A percentile compares a stretch with the other conserved stretches of the same genome.
phyloP scores from a whole-genome alignment of 441 rosid species.

The Geranium incanum region DNA sequence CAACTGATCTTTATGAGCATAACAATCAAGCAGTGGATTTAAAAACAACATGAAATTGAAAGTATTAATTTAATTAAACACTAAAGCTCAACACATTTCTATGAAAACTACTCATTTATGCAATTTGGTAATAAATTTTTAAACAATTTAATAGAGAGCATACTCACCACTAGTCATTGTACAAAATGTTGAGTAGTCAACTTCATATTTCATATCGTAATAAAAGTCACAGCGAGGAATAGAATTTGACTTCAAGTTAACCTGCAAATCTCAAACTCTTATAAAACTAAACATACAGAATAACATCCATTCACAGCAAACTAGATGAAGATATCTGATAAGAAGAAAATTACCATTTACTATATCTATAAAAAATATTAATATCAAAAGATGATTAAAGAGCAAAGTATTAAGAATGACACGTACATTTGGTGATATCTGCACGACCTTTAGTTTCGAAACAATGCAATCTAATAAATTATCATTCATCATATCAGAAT shows the following conservation, averaged over 20 bases:
- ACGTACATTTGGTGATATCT: constrained; percentile 15
- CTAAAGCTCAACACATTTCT: background rate
- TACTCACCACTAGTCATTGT: constrained; percentile 37
- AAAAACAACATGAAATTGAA: background rate
- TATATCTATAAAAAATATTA: too few species aligned
- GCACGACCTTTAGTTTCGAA: constrained; percentile 14
- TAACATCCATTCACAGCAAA: too few species aligned
- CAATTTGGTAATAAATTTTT: background rate
- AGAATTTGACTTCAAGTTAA: constrained; percentile 8
- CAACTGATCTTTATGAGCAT: background rate
- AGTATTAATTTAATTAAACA: background rate
- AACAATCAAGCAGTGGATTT: background rate
- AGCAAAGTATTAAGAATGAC: background rate
- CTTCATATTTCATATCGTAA: constrained; percentile 41
- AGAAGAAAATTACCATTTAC: background rate
- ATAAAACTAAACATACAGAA: background rate
- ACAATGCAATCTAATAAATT: constrained; percentile 18
- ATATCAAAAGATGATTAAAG: background rate
- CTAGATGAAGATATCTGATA: constrained; percentile 3
- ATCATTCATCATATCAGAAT: constrained; percentile 21
- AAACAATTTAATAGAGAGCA: background rate
- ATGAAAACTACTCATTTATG: background rate
- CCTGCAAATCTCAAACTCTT: constrained; percentile 8
- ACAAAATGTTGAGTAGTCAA: constrained; percentile 47
- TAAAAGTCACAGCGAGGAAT: constrained; percentile 25